These are phyloP conservation scores for Colletotrichum noveboracense DNA, from an alignment of 2,329 filamentous ascomycete genomes.

Conservation along the genomic window DNA sequence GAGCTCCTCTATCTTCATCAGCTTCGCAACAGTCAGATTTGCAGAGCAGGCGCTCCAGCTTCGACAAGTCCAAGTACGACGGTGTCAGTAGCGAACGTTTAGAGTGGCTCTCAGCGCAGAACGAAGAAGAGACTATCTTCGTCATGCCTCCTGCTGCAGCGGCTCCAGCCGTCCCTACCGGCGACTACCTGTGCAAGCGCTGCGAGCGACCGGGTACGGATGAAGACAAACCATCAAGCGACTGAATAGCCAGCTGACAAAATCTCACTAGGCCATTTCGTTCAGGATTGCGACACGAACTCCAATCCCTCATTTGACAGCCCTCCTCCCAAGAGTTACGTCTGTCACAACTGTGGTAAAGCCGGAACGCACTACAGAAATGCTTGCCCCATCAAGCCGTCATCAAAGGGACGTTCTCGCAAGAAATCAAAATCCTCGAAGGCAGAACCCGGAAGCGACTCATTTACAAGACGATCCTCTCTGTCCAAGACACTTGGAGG, in stretches of 20 bases:
- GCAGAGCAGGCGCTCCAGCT: neutral
- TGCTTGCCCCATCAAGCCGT: slow-evolving; percentile 7
- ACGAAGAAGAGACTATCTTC: neutral
- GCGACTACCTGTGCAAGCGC: slow-evolving; percentile 13
- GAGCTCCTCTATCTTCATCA: neutral
- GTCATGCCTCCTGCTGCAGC: neutral
- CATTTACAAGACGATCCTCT: neutral
- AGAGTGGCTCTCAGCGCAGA: neutral
- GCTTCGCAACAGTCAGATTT: neutral
- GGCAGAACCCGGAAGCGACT: neutral
- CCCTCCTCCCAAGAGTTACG: slow-evolving; percentile 9
- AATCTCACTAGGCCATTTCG: slow-evolving; percentile 20
- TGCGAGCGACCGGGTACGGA: slow-evolving; percentile 8
- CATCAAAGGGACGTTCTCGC: neutral
- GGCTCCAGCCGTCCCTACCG: neutral
- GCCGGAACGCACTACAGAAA: slow-evolving; percentile 18
- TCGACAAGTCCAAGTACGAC: neutral
- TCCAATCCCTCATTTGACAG: neutral
- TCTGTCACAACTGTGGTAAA: slow-evolving; percentile 23
- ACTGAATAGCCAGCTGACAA: neutral
- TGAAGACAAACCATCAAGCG: neutral
- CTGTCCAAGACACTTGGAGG: neutral
- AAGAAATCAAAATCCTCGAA: neutral
- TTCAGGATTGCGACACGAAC: slow-evolving; percentile 21
- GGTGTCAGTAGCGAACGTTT: neutral